phyloP scores from a whole-genome alignment of 2,329 filamentous ascomycete genomes.

The Fusarium duplospermum region DNA sequence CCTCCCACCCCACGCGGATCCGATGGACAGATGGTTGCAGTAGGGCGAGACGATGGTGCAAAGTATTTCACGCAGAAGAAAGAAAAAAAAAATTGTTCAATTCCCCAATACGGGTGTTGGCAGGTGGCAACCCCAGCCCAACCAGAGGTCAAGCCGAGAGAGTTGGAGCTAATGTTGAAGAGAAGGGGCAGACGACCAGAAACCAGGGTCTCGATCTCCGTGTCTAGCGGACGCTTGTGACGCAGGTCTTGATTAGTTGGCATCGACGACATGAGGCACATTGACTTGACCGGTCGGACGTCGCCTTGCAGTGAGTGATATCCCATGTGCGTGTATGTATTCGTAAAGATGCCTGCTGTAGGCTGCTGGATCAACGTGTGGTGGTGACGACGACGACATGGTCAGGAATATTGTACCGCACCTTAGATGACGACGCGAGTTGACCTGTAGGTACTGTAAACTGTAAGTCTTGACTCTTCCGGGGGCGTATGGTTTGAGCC shows the following conservation, averaged over 20 bases:
- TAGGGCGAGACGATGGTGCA: constrained; percentile 9
- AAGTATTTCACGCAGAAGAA: constrained; percentile 3
- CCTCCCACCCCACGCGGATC: constrained; percentile 15
- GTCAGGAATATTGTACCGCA: background rate
- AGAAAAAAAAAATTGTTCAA: background rate
- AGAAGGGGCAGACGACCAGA: background rate
- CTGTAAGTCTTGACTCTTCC: background rate
- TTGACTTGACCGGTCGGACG: background rate
- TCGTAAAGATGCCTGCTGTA: background rate
- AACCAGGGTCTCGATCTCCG: constrained; percentile 30
- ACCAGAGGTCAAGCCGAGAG: background rate
- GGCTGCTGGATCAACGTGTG: background rate
- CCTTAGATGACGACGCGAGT: background rate
- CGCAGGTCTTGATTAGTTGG: constrained; percentile 25
- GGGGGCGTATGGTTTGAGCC: background rate
- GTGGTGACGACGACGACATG: constrained; percentile 5
- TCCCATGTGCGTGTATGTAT: background rate
- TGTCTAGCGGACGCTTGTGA: constrained; percentile 25
- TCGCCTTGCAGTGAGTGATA: background rate
- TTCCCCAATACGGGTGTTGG: background rate
- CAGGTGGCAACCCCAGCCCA: constrained; percentile 20
- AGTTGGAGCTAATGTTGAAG: background rate
- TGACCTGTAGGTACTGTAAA: background rate
- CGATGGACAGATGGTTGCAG: constrained; percentile 10
- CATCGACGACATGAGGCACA: constrained; percentile 5